These are phyloP conservation scores for Ceratocystiopsis sp. DNA, from an alignment of 2,329 filamentous ascomycete species.

Conservation along the genomic window DNA sequence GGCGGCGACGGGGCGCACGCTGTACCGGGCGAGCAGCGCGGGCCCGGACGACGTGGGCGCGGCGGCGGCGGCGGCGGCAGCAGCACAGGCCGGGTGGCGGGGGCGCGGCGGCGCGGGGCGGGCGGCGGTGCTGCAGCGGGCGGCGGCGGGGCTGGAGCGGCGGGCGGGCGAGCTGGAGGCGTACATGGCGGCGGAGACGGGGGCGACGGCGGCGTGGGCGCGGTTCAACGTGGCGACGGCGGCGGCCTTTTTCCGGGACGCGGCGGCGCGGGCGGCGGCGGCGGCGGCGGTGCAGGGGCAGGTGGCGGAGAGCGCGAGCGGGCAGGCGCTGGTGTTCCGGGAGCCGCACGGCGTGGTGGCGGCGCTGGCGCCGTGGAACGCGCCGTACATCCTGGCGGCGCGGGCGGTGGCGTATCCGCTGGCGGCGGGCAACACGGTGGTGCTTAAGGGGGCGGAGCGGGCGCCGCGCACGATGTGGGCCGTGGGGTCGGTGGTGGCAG, in stretches of 20 bases:
- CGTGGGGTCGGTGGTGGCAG: slow-evolving; percentile 45
- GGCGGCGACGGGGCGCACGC: slow-evolving; percentile 14
- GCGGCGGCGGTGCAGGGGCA: slow-evolving; percentile 1
- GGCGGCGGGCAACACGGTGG: slow-evolving; percentile 60
- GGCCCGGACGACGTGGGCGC: slow-evolving; percentile 13
- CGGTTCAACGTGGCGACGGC: slow-evolving; percentile 23
- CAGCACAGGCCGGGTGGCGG: slow-evolving; percentile 54
- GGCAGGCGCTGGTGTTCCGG: slow-evolving; percentile 44
- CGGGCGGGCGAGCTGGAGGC: slow-evolving; percentile 41
- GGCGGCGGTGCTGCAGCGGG: slow-evolving; percentile 53
- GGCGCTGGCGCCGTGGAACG: slow-evolving; percentile 65
- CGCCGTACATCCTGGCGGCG: slow-evolving; percentile 35
- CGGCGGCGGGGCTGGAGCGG: slow-evolving; percentile 44
- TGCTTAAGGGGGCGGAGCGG: slow-evolving; percentile 53
- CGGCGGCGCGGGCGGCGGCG: slow-evolving; percentile 22
- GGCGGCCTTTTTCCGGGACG: slow-evolving; percentile 22
- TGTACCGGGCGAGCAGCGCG: slow-evolving; percentile 15
- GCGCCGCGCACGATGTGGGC: slow-evolving; percentile 47
- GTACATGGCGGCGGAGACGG: slow-evolving; percentile 39
- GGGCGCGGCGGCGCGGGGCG: slow-evolving; percentile 41
- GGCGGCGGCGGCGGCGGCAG: slow-evolving; percentile 32
- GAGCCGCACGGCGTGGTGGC: slow-evolving; percentile 72
- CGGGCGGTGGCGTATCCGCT: slow-evolving; percentile 45
- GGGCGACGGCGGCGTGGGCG: slow-evolving; percentile 21
- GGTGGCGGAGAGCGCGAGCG: neutral